Conservation (phyloP, 2,329 filamentous ascomycete genomes). For the Paramyrothecium roridum region DNA sequence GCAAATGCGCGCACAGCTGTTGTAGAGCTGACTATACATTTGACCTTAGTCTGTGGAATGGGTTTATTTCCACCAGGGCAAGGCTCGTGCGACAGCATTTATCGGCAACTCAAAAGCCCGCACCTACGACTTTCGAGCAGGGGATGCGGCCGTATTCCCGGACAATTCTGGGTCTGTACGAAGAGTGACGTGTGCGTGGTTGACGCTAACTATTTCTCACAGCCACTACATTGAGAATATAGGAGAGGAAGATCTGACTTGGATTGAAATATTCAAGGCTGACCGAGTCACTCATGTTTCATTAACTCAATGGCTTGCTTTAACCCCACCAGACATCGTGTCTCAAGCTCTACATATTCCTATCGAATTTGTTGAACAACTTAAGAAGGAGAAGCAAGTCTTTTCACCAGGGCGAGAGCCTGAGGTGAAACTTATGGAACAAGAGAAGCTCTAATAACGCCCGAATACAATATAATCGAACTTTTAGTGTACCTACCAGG, state of each 20-base stretch:
- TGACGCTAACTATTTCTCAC: not conserved
- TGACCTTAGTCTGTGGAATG: slow-evolving; percentile 61
- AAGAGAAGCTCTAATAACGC: too few relatives aligned
- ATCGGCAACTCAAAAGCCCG: slow-evolving; percentile 57
- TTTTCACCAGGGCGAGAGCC: too few relatives aligned
- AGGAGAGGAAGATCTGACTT: slow-evolving; percentile 60
- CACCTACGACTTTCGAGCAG: slow-evolving; percentile 64
- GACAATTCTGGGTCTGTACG: slow-evolving; percentile 55
- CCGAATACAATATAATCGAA: too few relatives aligned
- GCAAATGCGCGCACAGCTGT: too few relatives aligned
- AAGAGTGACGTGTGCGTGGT: too few relatives aligned
- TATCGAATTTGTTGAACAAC: slow-evolving; percentile 47
- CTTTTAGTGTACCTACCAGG: too few relatives aligned
- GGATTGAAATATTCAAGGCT: slow-evolving; percentile 68
- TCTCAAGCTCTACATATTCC: slow-evolving; percentile 58
- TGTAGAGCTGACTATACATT: not conserved
- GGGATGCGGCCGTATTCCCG: slow-evolving; percentile 66
- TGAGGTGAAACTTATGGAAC: too few relatives aligned
- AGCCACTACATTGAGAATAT: slow-evolving; percentile 69
- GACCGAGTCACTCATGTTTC: slow-evolving; percentile 65
- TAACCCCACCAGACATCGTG: slow-evolving; percentile 62
- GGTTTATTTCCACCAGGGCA: slow-evolving; percentile 66
- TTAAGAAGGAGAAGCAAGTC: slow-evolving; percentile 50
- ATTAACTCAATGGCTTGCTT: slow-evolving; percentile 65
- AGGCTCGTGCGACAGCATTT: slow-evolving; percentile 61